Evolutionary conservation across 2,329 filamentous ascomycete genomes (phyloP).

Genomic region (Aspergillus fijiensis): DNA sequence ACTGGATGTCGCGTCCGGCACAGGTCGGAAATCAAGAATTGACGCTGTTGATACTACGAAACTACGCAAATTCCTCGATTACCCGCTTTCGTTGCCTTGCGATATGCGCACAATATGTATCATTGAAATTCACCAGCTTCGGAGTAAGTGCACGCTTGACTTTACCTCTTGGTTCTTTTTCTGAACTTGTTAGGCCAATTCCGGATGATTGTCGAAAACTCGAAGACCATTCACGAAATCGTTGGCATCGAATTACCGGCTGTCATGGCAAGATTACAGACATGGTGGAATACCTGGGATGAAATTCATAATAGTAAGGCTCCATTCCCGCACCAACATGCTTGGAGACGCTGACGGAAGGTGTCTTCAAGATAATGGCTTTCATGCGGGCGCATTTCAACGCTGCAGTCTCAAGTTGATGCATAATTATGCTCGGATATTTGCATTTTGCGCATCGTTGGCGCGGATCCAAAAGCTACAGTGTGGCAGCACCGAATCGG

Average conservation of each 20-base stretch:
- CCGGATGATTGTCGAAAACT: constrained; percentile 31
- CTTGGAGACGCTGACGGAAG: neutral
- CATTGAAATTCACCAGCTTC: constrained; percentile 38
- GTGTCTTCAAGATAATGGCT: constrained; percentile 31
- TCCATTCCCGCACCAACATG: neutral
- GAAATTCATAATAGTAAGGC: constrained; percentile 34
- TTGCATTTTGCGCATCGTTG: constrained; percentile 32
- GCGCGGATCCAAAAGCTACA: constrained; percentile 38
- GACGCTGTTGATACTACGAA: constrained; percentile 35
- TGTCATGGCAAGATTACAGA: constrained; percentile 32
- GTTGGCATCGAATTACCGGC: constrained; percentile 29
- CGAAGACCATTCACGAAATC: constrained; percentile 26
- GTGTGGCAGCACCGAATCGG: constrained; percentile 20
- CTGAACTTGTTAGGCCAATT: constrained; percentile 21
- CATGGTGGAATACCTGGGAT: constrained; percentile 38
- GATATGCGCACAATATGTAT: constrained; percentile 38
- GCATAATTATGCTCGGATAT: constrained; percentile 36
- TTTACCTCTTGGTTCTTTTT: no score
- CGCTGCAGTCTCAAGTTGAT: constrained; percentile 36
- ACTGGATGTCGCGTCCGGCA: constrained; percentile 36
- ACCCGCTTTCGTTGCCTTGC: constrained; percentile 35
- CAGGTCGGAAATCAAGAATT: constrained; percentile 36
- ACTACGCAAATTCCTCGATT: constrained; percentile 35
- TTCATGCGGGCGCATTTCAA: constrained; percentile 38
- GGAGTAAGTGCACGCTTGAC: constrained; percentile 22